Evolutionary conservation across 371 early-diverging fungal species (phyloP).

Genomic region (Capniomyces stellatus): DNA sequence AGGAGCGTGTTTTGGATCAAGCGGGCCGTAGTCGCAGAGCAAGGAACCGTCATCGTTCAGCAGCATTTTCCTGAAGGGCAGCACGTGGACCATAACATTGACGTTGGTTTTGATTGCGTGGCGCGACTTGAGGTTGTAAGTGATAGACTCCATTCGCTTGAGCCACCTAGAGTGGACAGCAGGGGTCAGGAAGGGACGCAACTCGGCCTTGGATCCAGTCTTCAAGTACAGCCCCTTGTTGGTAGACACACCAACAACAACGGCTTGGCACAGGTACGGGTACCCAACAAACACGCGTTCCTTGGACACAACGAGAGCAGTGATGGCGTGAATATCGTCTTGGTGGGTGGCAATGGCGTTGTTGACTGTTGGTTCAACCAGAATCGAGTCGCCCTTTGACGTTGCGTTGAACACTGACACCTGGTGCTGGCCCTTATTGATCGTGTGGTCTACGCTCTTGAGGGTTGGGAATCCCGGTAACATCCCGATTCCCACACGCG

Average conservation of each 20-base stretch:
- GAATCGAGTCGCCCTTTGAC: slow-evolving; percentile 61
- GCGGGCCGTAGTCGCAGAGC: slow-evolving; percentile 54
- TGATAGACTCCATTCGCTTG: slow-evolving; percentile 28
- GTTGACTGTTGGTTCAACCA: slow-evolving; percentile 27
- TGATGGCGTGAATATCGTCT: neutral
- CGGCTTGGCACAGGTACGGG: slow-evolving; percentile 71
- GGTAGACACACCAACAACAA: slow-evolving; percentile 57
- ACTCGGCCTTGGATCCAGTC: neutral
- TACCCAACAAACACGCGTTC: slow-evolving; percentile 41
- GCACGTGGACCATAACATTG: slow-evolving; percentile 47
- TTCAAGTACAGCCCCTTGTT: slow-evolving; percentile 34
- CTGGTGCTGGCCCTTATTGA: slow-evolving; percentile 45
- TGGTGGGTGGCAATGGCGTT: slow-evolving; percentile 3
- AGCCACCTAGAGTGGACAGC: slow-evolving; percentile 30
- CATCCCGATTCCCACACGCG: slow-evolving; percentile 38
- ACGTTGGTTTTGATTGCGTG: slow-evolving; percentile 44
- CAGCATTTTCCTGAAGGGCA: slow-evolving; percentile 44
- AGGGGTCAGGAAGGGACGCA: slow-evolving; percentile 22
- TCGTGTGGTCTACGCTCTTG: slow-evolving; percentile 49
- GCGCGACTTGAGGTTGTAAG: slow-evolving; percentile 22
- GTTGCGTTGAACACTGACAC: slow-evolving; percentile 75
- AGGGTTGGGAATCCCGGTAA: slow-evolving; percentile 87
- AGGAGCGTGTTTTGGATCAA: neutral
- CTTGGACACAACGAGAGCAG: slow-evolving; percentile 22
- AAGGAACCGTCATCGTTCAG: slow-evolving; percentile 60